Base-by-base conservation (phyloP, 345 rosid species). In the Hypericum perforatum region DNA sequence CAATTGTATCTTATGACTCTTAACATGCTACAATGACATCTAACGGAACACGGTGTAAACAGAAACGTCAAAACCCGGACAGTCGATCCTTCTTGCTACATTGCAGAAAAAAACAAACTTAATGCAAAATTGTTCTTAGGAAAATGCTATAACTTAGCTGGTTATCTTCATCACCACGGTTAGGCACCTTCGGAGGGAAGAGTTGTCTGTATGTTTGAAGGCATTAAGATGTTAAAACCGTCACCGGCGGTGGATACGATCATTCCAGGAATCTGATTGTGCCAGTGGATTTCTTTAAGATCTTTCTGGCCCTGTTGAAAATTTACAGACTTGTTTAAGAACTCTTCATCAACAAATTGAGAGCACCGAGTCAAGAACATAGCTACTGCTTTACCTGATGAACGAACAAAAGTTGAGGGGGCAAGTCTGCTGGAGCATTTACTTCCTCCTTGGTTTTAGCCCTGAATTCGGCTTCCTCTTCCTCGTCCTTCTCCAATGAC, bases 281-380 rank as follows among this genome's bases (percentile, higher is more conserved):
- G 95, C 97, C 97, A 92, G 43, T 88, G 98, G 60, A 88, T 81
- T 68, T 92, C 98, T 75, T 88, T 92, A 82, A 83, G 71, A 70
- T 92, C 90, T 22, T 81, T 82, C 54, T 92, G 98, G 11, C 98
- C 96, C 96, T 87, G 87, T 65, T 70, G 0, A 47, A 39, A n/a
- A 42, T 22, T 13, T 7, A 39, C 38, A 36, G 7, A 0, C 4
- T 22, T 22, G 9, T 15, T 46, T 51, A 60, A 13, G 39, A 50
- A 36, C 16, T 45, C 16, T 45, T 22, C 32, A 22, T 1, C 1
- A 22, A 22, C 32, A 22, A 22, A 22, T 1, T 22, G 32, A 22
- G 32, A 4, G 1, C 4, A 4, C 32, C 32, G 32, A 22, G 32
- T 22, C 32, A 1, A 4, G 32, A 22, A 22, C 32, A 1, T 22